phyloP scores from a whole-genome alignment of 768 basidiomycete species.

The Mycena leptocephala region DNA sequence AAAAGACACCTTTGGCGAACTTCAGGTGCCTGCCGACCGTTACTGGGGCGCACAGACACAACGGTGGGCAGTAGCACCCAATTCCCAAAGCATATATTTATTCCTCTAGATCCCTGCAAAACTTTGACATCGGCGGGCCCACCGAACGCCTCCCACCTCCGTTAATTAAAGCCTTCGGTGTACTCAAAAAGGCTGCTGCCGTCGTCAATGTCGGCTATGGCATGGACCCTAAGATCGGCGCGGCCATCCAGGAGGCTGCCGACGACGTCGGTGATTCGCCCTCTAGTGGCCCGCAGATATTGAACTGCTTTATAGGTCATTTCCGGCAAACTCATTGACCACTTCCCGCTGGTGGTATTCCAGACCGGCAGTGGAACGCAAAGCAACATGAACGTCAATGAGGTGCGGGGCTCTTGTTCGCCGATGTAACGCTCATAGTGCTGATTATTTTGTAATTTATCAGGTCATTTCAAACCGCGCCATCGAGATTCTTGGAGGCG shows the following conservation, averaged over 20 bases:
- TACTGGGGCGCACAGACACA: slow-evolving; percentile 99
- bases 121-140: slow-evolving; percentile 98
- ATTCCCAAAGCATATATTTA: neutral
- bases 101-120: slow-evolving; percentile 84
- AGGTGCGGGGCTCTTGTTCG: slow-evolving; percentile 62
- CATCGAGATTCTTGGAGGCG: slow-evolving; percentile 95
- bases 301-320: slow-evolving; percentile 80
- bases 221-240: slow-evolving; percentile 88
- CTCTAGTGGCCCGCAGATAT: neutral
- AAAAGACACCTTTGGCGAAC: slow-evolving; percentile 96
- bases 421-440: neutral
- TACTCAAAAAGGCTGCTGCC: slow-evolving; percentile 97
- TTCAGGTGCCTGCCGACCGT: slow-evolving; percentile 88
- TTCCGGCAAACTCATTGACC: slow-evolving; percentile 92
- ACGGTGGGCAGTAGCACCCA: slow-evolving; percentile 63
- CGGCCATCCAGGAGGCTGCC: slow-evolving; percentile 93
- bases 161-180: slow-evolving; percentile 98
- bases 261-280: slow-evolving; percentile 80
- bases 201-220: slow-evolving; percentile 93
- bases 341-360: slow-evolving; percentile 99
- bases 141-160: slow-evolving; percentile 94
- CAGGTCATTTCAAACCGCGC: slow-evolving; percentile 98
- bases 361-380: slow-evolving; percentile 99
- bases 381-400: slow-evolving; percentile 99
- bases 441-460: neutral